Evolutionary conservation across 2,329 filamentous ascomycete species (phyloP).

Genomic region (Pezicula rhizophila): DNA sequence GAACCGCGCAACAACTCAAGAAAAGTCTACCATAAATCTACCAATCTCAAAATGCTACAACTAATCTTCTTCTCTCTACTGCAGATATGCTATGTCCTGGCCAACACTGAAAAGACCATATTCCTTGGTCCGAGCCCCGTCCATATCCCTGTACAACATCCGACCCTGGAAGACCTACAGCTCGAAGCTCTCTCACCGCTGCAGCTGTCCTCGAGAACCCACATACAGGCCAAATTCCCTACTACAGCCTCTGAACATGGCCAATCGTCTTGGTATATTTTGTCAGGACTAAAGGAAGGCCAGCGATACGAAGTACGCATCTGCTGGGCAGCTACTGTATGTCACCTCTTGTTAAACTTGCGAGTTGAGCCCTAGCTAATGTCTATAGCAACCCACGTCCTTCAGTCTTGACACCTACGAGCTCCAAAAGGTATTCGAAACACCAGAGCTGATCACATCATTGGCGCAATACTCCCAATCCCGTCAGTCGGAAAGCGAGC

Average conservation of each 20-base stretch:
- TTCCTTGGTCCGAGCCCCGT: conserved; percentile 66
- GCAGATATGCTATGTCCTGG: conserved; percentile 31
- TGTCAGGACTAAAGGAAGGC: conserved; percentile 62
- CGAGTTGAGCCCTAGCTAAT: conserved; percentile 9
- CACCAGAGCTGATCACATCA: conserved; percentile 57
- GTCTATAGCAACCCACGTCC: conserved; percentile 70
- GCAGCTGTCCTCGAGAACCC: conserved; percentile 50
- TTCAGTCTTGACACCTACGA: conserved; percentile 66
- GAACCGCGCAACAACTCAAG: neutral
- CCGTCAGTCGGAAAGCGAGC: conserved; percentile 31
- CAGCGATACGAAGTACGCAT: conserved; percentile 86
- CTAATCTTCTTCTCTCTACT: conserved; percentile 13
- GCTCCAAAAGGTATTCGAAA: conserved; percentile 54
- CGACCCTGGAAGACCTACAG: conserved; percentile 53
- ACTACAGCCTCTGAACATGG: conserved; percentile 46
- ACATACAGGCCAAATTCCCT: conserved; percentile 65
- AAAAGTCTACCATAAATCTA: neutral
- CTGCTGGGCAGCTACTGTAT: conserved; percentile 89
- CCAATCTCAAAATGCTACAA: conserved; percentile 7
- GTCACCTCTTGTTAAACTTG: conserved; percentile 28
- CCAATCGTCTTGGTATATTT: conserved; percentile 69
- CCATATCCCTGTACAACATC: conserved; percentile 48
- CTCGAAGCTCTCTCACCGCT: conserved; percentile 59
- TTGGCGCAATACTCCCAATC: conserved; percentile 55
- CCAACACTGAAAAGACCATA: conserved; percentile 88